Evolutionary conservation across 345 rosid species (phyloP), one percentile per base, ranked within the genome.

Genomic region (Cardamine resedifolia): DNA sequence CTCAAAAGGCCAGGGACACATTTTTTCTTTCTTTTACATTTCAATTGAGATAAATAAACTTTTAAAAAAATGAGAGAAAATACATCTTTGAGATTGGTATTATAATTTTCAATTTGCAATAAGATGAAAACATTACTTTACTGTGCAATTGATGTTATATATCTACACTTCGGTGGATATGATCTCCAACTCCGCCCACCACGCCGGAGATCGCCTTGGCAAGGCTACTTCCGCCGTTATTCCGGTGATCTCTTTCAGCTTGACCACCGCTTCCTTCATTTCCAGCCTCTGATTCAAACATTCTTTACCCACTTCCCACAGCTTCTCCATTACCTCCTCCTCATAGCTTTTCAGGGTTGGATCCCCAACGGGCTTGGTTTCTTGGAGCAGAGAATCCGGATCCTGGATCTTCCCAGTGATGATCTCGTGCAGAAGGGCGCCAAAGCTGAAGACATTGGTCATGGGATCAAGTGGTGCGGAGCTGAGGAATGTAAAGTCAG

Each of bases 111-210:
- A 59, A 21, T 21, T 21, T 14, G 48, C 47, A 59, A 41, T 63
- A 26, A 63, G 20, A 56, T 16, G 41, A 64, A 19, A 31, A 31
- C 63, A 24, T 61, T 50, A 41, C 31, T 12, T 61, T 28, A 44
- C 70, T 55, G 39, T 72, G 57, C 70, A 73, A 38, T 36, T 19
- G 31, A 55, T 72, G 61, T n/a, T 63, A 15, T 44, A 56, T 45
- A 31, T 66, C 26, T 66, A 74, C 73, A 66, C 77, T 30, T 84
- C 94, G 4, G 81, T 58, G 24, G 98, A 84, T 83, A 86, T 56
- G 61, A 96, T 90, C 85, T 96, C 99, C 49, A 96, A 88, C 59
- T 96, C 97, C 58, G 99, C 99, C 98, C 99, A 92, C 99, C 98
- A 96, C 62, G 88, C 89, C 57, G 97, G 97, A 65, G 94, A 90